A percentile compares a stretch with the other conserved stretches of the same genome.
Conservation (phyloP, 2,329 filamentous ascomycete species). For the Phaeophleospora eucalypticola region DNA sequence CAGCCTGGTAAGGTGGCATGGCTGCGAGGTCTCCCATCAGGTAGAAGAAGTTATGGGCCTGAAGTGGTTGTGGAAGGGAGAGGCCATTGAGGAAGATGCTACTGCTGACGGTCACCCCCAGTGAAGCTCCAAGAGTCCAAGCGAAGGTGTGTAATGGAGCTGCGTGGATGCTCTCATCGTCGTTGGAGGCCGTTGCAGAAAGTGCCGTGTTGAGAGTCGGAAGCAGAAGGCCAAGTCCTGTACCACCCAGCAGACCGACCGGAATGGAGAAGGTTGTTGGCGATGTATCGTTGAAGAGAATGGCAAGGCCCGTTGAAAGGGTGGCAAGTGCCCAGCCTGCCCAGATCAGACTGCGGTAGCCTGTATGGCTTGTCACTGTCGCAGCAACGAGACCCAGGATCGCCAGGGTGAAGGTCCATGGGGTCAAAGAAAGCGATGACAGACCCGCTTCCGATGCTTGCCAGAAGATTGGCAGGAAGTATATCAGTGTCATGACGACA, state of each 20-base stretch:
- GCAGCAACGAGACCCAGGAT: slow-evolving; percentile 57
- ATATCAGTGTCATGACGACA: slow-evolving; percentile 6
- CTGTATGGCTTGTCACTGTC: slow-evolving; percentile 39
- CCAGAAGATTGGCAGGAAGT: slow-evolving; percentile 39
- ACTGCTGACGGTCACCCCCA: slow-evolving; percentile 64
- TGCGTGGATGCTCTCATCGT: slow-evolving; percentile 57
- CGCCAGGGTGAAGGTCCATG: slow-evolving; percentile 54
- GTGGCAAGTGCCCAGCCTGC: slow-evolving; percentile 58
- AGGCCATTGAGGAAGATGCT: slow-evolving; percentile 60
- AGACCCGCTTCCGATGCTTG: slow-evolving; percentile 22
- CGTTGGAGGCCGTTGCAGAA: slow-evolving; percentile 54
- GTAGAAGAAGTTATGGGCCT: not conserved
- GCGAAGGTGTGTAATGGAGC: slow-evolving; percentile 65
- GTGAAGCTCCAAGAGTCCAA: slow-evolving; percentile 59
- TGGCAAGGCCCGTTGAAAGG: slow-evolving; percentile 39
- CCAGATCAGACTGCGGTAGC: slow-evolving; percentile 45
- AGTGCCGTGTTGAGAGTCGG: slow-evolving; percentile 60
- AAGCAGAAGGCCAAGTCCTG: slow-evolving; percentile 63
- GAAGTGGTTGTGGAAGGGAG: not conserved
- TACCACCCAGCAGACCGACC: slow-evolving; percentile 56
- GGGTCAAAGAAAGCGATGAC: slow-evolving; percentile 31
- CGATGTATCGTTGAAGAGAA: not conserved
- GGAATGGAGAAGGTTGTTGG: slow-evolving; percentile 39
- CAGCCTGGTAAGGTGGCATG: not conserved
- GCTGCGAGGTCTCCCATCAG: slow-evolving; percentile 1